Evolutionary conservation across 163 green algal genomes (phyloP).

Genomic region (Trebouxiophyceae sp.): DNA sequence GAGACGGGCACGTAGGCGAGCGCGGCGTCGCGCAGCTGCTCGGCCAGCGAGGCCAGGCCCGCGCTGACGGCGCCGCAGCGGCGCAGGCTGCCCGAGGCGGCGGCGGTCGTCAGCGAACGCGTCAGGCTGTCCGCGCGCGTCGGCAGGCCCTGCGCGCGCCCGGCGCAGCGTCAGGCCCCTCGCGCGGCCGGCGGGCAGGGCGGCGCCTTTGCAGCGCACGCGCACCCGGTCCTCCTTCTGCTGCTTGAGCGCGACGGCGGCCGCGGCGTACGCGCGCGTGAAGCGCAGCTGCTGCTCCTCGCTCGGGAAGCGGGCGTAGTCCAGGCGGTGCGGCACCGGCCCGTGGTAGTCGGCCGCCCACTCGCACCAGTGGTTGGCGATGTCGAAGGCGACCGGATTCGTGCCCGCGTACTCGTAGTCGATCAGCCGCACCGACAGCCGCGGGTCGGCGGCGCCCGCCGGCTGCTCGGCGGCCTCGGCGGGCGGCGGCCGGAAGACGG

Average conservation of each 20-base stretch:
- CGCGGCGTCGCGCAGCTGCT: constrained; percentile 31
- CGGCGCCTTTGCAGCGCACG: not conserved
- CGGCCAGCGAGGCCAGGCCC: too few species aligned
- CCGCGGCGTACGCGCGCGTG: constrained; percentile 35
- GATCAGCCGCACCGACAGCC: constrained; percentile 34
- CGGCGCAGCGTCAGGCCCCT: too few species aligned
- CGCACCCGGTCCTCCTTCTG: not conserved
- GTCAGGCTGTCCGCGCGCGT: too few species aligned
- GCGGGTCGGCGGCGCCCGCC: not conserved
- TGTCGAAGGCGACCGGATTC: constrained; percentile 58
- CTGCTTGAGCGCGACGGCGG: constrained; percentile 7
- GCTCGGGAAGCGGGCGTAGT: constrained; percentile 45
- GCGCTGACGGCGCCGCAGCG: too few species aligned
- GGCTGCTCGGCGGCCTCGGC: too few species aligned
- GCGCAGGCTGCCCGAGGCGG: too few species aligned
- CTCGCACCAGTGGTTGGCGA: constrained; percentile 70
- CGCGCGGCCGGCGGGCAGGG: too few species aligned
- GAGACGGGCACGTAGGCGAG: constrained; percentile 35
- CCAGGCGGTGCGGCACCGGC: constrained; percentile 39
- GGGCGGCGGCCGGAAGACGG: not conserved
- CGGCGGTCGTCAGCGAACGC: too few species aligned
- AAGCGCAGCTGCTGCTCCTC: constrained; percentile 32
- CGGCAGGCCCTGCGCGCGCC: too few species aligned
- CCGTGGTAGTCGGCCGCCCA: constrained; percentile 57
- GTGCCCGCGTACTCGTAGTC: constrained; percentile 69